Base-by-base conservation (phyloP, 805 yeast genomes). In the Saccharomycopsis sp. region DNA sequence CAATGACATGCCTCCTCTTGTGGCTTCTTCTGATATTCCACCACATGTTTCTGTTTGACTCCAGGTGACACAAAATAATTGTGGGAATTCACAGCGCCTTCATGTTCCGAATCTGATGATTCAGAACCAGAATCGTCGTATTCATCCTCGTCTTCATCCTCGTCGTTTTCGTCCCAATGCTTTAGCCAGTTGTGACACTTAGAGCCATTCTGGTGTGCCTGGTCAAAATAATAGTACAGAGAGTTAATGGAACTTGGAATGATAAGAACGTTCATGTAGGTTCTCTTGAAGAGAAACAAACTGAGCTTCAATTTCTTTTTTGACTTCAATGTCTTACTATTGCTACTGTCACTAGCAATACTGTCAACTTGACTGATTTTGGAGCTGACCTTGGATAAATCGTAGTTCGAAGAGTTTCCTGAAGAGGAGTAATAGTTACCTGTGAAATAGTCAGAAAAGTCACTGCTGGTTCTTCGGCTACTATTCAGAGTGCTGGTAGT, bases 221-320 rank as follows among this genome's bases (percentile, higher is more conserved):
- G 5, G 12, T 24, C 21, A 2, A 12, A 29, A 20, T 29, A 34
- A 23, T 51, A 24, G 8, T 24, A 2, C 56, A 18, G 52, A 44
- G 21, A 46, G 18, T 16, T n/a, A 8, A 40, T 29, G 24, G 29
- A 34, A 20, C 24, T 47, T 4, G 60, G 62, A 34, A 60, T 50
- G 15, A 60, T 50, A 18, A 61, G 51, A 20, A 61, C 60, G 2
- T 50, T 46, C 51, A 59, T 21, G 15, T 51, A 55, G 9, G 62
- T 56, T 5, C 34, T 54, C 24, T 37, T 54, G 4, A 56, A 52
- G 12, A 61, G 24, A 53, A 59, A 61, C 24, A 54, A 55, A 7
- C 55, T 34, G 2, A 61, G 24, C 41, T 54, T 58, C 9, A 61
- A 12, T 21, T 47, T 48, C 37, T 24, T 48, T 9, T 55, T 58